These are phyloP conservation scores for Aegilops speltoides DNA, from an alignment of 176 grass and related monocot species.

Conservation along the genomic window DNA sequence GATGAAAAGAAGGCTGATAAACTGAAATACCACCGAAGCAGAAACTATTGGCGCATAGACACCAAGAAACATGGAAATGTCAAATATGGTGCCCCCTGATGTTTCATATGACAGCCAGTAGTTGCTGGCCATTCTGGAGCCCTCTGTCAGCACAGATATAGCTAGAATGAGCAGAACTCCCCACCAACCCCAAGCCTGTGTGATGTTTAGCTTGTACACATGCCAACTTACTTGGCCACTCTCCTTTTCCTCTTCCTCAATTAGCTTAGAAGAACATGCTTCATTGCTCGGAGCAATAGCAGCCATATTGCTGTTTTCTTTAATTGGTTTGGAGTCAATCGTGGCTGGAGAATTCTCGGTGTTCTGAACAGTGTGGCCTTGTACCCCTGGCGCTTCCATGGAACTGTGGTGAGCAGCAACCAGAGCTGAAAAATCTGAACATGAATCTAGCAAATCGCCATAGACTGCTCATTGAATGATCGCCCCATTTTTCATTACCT, in stretches of 20 bases:
- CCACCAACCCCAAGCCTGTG: conserved; percentile 94
- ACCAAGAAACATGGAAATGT: conserved; percentile 65
- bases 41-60: conserved; percentile 65
- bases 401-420: conserved; percentile 90
- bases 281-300: conserved; percentile 33
- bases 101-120: conserved; percentile 96
- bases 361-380: conserved; percentile 30
- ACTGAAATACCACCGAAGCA: conserved; percentile 49
- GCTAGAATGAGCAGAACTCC: conserved; percentile 40
- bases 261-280: conserved; percentile 60
- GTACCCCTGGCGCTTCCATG: conserved; percentile 64
- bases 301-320: not conserved
- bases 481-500: conserved; percentile 81
- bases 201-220: conserved; percentile 76
- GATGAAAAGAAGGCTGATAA: conserved; percentile 54
- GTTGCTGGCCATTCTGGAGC: conserved; percentile 73
- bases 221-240: conserved; percentile 72
- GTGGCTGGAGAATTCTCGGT: conserved; percentile 8
- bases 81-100: conserved; percentile 52
- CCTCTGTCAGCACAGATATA: conserved; percentile 52
- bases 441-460: conserved; percentile 48
- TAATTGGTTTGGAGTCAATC: conserved; percentile 5
- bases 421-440: conserved; percentile 68
- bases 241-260: conserved; percentile 82
- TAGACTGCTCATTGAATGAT: conserved; percentile 75